phyloP scores from a whole-genome alignment of 768 basidiomycete species.

The Psilocybe cyanescens region DNA sequence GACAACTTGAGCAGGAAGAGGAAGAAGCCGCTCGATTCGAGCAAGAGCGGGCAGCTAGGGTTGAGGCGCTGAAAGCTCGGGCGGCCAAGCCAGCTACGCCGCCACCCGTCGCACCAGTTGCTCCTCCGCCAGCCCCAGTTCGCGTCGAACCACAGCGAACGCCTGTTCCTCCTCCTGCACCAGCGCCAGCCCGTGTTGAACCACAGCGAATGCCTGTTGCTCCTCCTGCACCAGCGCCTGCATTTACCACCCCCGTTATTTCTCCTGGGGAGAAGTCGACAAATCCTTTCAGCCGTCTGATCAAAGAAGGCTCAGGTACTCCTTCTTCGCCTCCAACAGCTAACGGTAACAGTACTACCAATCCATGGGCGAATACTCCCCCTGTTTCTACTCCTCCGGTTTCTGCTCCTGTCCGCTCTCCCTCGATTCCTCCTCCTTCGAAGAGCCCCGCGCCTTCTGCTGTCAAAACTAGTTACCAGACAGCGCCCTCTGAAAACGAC shows the following conservation, averaged over 20 bases:
- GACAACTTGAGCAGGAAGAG: conserved; percentile 60
- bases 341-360: conserved; percentile 50
- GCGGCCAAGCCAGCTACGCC: conserved; percentile 29
- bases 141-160: conserved; percentile 35
- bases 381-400: conserved; percentile 37
- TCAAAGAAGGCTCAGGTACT: conserved; percentile 46
- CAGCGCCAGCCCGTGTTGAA: conserved; percentile 38
- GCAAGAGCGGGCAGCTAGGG: conserved; percentile 43
- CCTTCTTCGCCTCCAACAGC: conserved; percentile 31
- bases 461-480: conserved; percentile 61
- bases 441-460: conserved; percentile 60
- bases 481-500: conserved; percentile 48
- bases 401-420: conserved; percentile 40
- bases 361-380: conserved; percentile 64
- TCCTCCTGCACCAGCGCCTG: conserved; percentile 28
- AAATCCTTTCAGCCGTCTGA: conserved; percentile 81
- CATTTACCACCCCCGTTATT: conserved; percentile 33
- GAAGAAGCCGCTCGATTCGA: conserved; percentile 57
- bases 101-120: conserved; percentile 28
- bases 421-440: conserved; percentile 39
- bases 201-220: conserved; percentile 30
- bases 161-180: conserved; percentile 27
- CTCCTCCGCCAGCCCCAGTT: conserved; percentile 36
- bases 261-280: conserved; percentile 53
- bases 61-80: conserved; percentile 35